Evolutionary conservation across 352 stramenopile genomes (phyloP).

Genomic region (Hyaloperonospora arabidopsidis): DNA sequence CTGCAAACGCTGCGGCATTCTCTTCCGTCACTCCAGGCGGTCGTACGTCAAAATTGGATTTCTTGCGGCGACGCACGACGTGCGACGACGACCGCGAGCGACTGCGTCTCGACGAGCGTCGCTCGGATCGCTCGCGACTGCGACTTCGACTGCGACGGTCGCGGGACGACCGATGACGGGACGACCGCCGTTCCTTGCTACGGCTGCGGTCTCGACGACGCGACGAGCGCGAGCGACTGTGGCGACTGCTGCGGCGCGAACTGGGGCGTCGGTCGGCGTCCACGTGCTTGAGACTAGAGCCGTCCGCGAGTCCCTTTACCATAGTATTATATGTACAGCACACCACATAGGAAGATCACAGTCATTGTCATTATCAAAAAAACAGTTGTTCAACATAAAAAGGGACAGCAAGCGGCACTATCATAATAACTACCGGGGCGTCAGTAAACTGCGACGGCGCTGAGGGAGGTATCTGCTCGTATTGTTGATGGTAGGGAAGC

Average conservation of each 20-base stretch:
- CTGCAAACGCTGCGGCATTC: constrained; percentile 72
- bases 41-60: constrained; percentile 80
- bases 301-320: constrained; percentile 23
- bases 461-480: constrained; percentile 18
- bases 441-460: constrained; percentile 52
- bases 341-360: background rate
- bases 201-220: constrained; percentile 31
- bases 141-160: constrained; percentile 37
- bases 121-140: constrained; percentile 34
- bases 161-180: constrained; percentile 35
- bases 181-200: constrained; percentile 35
- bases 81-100: constrained; percentile 39
- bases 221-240: constrained; percentile 37
- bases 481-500: constrained; percentile 3
- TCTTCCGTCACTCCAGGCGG: constrained; percentile 75
- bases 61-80: constrained; percentile 50
- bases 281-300: constrained; percentile 7
- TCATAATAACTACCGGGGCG: constrained; percentile 32
- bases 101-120: constrained; percentile 33
- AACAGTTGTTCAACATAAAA: background rate
- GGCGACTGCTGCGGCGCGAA: constrained; percentile 36
- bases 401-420: too few species aligned
- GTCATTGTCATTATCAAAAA: background rate
- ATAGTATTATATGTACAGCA: background rate
- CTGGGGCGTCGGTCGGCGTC: constrained; percentile 22